Evolutionary conservation across 257 asterid species (phyloP).

Genomic region (Craterostigma plantagineum): DNA sequence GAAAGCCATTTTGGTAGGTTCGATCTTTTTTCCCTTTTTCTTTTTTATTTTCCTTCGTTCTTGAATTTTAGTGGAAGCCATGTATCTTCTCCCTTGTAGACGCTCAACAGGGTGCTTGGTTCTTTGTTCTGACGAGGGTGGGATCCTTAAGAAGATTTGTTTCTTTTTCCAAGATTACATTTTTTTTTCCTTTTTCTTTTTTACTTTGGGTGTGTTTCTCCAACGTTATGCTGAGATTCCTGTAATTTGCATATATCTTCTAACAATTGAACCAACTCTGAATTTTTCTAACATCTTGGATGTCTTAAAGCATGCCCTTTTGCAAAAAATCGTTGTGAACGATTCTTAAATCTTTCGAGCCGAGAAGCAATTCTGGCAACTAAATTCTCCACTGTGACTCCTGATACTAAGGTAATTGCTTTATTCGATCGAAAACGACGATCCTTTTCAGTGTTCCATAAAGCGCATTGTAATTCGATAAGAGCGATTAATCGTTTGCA

Average conservation of each 20-base stretch:
- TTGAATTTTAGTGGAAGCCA: neutral
- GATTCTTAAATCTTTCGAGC: too few relatives aligned
- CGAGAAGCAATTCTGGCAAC: too few relatives aligned
- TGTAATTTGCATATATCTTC: too few relatives aligned
- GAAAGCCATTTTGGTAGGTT: slow-evolving; percentile 20
- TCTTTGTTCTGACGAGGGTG: slow-evolving; percentile 6
- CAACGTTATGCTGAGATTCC: too few relatives aligned
- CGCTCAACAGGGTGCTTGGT: neutral
- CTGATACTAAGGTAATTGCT: too few relatives aligned
- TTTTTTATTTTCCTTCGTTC: neutral
- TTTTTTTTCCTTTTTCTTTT: slow-evolving; percentile 1
- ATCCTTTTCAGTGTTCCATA: too few relatives aligned
- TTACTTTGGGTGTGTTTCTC: slow-evolving; percentile 6
- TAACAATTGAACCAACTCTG: too few relatives aligned
- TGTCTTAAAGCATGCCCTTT: slow-evolving; percentile 8
- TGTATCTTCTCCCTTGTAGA: neutral
- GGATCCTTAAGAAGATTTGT: too few relatives aligned
- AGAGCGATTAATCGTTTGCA: neutral
- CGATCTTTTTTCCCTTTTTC: slow-evolving; percentile 7
- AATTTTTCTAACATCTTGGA: slow-evolving; percentile 12
- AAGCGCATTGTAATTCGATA: neutral
- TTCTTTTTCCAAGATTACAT: slow-evolving; percentile 5
- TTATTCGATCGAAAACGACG: too few relatives aligned
- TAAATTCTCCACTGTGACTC: neutral
- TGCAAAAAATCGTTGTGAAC: neutral